A percentile compares a stretch with the other conserved stretches of the same genome.
Evolutionary conservation across 2,329 filamentous ascomycete genomes (phyloP).

Genomic region (Colletotrichum paranaense): DNA sequence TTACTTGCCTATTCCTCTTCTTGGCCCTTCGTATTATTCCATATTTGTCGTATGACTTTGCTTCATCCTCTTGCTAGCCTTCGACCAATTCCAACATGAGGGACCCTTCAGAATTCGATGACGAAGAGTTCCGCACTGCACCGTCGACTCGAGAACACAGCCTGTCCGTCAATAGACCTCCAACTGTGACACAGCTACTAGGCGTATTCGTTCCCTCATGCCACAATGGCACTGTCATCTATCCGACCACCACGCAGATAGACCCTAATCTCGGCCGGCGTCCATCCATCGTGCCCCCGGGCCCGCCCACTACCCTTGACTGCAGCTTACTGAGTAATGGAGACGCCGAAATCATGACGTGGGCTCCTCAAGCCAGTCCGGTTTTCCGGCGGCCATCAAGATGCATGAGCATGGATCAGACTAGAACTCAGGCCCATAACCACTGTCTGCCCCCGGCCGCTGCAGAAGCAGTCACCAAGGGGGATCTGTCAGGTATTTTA

Average conservation of each 20-base stretch:
- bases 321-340: constrained; percentile 27
- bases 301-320: constrained; percentile 17
- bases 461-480: neutral
- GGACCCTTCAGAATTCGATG: too few species aligned
- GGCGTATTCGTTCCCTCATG: constrained; percentile 21
- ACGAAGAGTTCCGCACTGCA: neutral
- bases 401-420: constrained; percentile 17
- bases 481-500: neutral
- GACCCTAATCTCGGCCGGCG: neutral
- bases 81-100: neutral
- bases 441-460: neutral
- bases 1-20: neutral
- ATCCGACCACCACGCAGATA: neutral
- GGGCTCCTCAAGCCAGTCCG: constrained; percentile 6
- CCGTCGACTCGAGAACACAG: neutral
- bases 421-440: neutral
- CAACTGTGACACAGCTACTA: neutral
- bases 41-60: neutral
- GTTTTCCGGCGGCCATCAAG: constrained; percentile 11
- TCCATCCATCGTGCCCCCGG: neutral
- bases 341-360: neutral
- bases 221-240: constrained; percentile 4
- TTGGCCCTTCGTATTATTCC: neutral
- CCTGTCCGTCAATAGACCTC: neutral
- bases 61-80: too few species aligned